A percentile compares a stretch with the other conserved stretches of the same genome.
Conservation (phyloP, 345 rosid species). For the Rubroshorea leprosula region DNA sequence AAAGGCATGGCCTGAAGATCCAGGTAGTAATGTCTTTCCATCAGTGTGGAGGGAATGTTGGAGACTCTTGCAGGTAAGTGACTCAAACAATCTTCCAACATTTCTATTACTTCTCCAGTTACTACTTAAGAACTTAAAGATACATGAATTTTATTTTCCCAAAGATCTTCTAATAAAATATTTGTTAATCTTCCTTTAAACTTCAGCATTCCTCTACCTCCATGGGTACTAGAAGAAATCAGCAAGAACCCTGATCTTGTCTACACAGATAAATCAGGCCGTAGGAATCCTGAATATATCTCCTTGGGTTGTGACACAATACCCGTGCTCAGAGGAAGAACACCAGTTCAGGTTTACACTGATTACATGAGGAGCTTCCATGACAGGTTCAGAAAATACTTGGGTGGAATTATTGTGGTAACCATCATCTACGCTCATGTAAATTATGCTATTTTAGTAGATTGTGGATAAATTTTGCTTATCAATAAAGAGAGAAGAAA, state of each 20-base stretch:
- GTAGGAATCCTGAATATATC: slow-evolving; percentile 89
- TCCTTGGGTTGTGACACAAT: slow-evolving; percentile 85
- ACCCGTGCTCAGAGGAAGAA: slow-evolving; percentile 79
- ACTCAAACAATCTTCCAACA: neutral
- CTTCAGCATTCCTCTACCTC: slow-evolving; percentile 82
- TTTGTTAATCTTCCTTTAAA: slow-evolving; percentile 1
- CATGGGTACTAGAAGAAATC: slow-evolving; percentile 96
- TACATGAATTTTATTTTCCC: too few species aligned
- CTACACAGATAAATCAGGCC: slow-evolving; percentile 84
- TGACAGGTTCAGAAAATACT: slow-evolving; percentile 54
- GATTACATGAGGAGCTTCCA: slow-evolving; percentile 96
- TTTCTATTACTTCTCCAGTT: neutral
- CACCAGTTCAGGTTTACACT: slow-evolving; percentile 83
- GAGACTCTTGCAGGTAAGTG: slow-evolving; percentile 95
- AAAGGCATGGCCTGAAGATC: slow-evolving; percentile 76
- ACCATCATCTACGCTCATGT: slow-evolving; percentile 19
- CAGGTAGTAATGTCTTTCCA: slow-evolving; percentile 97
- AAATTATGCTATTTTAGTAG: neutral
- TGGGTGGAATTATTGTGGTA: slow-evolving; percentile 78
- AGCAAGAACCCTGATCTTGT: slow-evolving; percentile 86
- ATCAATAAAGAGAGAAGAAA: too few species aligned
- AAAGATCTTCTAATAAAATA: too few species aligned
- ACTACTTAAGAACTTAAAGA: too few species aligned
- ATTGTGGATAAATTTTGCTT: neutral
- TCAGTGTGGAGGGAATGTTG: slow-evolving; percentile 99